Conservation (phyloP, 163 green algal species). For the Scenedesmus sp. region DNA sequence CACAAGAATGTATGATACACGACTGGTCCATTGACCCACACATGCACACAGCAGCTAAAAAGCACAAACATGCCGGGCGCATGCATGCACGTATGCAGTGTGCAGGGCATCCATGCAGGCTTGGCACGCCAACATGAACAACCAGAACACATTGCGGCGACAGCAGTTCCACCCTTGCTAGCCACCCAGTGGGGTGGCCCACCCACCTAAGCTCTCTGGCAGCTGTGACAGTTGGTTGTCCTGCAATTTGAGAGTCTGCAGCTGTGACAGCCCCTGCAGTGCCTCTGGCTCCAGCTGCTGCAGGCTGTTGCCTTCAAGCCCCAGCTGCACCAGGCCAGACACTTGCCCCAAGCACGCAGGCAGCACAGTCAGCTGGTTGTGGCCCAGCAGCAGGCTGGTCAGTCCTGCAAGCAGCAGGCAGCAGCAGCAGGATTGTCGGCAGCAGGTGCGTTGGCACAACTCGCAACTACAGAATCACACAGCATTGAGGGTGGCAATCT, state of each 20-base stretch:
- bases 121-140: neutral
- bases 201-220: slow-evolving; percentile 40
- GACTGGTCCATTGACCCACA: too few relatives aligned
- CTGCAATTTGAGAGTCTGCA: slow-evolving; percentile 27
- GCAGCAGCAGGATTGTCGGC: neutral
- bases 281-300: slow-evolving; percentile 19
- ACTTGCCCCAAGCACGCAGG: slow-evolving; percentile 34
- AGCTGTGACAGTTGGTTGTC: slow-evolving; percentile 55
- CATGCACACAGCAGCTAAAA: neutral
- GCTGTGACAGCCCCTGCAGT: slow-evolving; percentile 1
- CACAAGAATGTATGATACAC: neutral
- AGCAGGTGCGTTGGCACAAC: neutral
- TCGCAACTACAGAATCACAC: neutral
- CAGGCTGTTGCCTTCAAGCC: slow-evolving; percentile 19
- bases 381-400: slow-evolving; percentile 50
- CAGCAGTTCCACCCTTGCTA: neutral
- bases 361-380: slow-evolving; percentile 58
- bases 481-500: neutral
- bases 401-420: slow-evolving; percentile 24
- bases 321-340: slow-evolving; percentile 24
- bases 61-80: too few relatives aligned
- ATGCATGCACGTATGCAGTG: too few relatives aligned
- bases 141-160: neutral
- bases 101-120: too few relatives aligned
- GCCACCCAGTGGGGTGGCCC: neutral